Conservation (phyloP, 2,329 filamentous ascomycete genomes). For the Arthrobotrys conoides region DNA sequence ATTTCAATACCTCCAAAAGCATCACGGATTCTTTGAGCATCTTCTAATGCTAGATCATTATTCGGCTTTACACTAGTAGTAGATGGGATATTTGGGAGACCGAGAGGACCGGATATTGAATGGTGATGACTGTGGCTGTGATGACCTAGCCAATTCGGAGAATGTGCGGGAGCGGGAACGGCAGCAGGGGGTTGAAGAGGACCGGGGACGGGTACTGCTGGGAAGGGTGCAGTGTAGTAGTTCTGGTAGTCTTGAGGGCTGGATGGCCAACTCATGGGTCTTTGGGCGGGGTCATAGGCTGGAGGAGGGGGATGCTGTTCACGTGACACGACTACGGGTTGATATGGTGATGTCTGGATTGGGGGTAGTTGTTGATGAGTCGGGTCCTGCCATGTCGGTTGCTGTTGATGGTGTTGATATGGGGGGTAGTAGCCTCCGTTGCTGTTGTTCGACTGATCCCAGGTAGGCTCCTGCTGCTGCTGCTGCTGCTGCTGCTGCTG, state of each 20-base stretch:
- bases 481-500: neutral
- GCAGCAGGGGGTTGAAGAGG: constrained; percentile 35
- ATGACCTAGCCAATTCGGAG: neutral
- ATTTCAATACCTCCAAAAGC: constrained; percentile 51
- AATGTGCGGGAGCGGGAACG: neutral
- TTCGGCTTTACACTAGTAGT: neutral
- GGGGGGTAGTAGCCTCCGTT: neutral
- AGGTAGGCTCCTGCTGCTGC: constrained; percentile 5
- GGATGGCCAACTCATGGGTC: constrained; percentile 55
- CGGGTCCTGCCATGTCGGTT: no score
- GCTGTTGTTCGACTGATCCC: neutral
- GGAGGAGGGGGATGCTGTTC: constrained; percentile 20
- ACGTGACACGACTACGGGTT: neutral
- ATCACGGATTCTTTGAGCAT: constrained; percentile 51
- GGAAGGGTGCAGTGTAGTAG: constrained; percentile 9
- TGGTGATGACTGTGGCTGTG: constrained; percentile 44
- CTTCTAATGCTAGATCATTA: constrained; percentile 47
- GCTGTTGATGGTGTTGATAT: neutral
- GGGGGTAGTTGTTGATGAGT: no score
- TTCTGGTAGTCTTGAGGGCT: constrained; percentile 32
- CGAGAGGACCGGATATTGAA: constrained; percentile 45
- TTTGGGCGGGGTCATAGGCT: constrained; percentile 29
- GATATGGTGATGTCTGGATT: no score
- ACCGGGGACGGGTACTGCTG: neutral
- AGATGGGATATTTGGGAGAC: constrained; percentile 22